These are phyloP conservation scores for Coniochaeta sp. DNA, from an alignment of 2,329 filamentous ascomycete species.

Conservation along the genomic window DNA sequence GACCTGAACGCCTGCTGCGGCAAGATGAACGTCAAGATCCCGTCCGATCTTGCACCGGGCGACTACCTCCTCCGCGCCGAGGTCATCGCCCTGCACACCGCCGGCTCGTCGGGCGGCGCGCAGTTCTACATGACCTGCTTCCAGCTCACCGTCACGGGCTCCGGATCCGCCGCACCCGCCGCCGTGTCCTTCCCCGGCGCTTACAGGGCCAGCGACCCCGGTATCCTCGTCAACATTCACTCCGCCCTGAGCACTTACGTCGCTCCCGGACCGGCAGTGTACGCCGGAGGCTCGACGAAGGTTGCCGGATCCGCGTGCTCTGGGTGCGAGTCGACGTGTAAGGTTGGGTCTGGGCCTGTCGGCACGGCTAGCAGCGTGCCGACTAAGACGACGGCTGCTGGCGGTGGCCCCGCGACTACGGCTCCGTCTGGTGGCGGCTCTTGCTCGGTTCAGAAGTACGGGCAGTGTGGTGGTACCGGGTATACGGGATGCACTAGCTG, in stretches of 20 bases:
- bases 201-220: constrained; percentile 34
- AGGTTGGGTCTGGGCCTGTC: constrained; percentile 18
- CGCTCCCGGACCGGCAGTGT: constrained; percentile 35
- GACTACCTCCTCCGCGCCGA: constrained; percentile 42
- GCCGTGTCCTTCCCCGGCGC: constrained; percentile 34
- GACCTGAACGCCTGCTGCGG: constrained; percentile 34
- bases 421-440: constrained; percentile 10
- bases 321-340: constrained; percentile 34
- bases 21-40: constrained; percentile 28
- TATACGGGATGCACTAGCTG: constrained; percentile 34
- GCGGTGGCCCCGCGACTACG: not conserved
- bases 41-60: constrained; percentile 22
- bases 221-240: constrained; percentile 42
- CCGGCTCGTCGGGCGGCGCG: constrained; percentile 23
- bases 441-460: constrained; percentile 26
- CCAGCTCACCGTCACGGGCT: constrained; percentile 25
- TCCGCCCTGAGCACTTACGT: constrained; percentile 29
- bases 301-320: constrained; percentile 30
- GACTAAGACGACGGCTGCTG: constrained; percentile 3
- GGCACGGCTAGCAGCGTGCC: constrained; percentile 8
- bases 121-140: constrained; percentile 33
- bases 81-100: constrained; percentile 39
- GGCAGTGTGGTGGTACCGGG: constrained; percentile 32
- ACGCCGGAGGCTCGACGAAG: constrained; percentile 32
- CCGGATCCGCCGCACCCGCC: constrained; percentile 19